Conservation (phyloP, 2,329 filamentous ascomycete genomes). For the Penicillium fuscoglaucum region DNA sequence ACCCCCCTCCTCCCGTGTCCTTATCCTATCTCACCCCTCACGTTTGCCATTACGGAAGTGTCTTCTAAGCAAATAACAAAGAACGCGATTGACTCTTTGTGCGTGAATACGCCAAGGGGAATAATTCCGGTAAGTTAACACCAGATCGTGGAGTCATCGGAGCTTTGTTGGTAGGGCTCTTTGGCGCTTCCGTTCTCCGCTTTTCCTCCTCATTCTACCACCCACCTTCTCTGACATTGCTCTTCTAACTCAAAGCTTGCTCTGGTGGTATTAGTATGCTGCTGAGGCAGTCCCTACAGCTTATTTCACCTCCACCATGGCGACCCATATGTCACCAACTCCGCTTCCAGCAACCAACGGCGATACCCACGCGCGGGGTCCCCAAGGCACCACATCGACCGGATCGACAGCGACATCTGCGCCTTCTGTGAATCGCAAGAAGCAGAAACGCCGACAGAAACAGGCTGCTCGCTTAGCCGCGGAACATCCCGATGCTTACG, state of each 20-base stretch:
- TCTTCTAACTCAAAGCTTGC: constrained; percentile 4
- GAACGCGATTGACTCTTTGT: constrained; percentile 13
- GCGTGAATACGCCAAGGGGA: constrained; percentile 14
- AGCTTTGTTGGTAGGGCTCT: constrained; percentile 31
- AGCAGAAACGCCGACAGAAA: constrained; percentile 89
- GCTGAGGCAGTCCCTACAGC: constrained; percentile 27
- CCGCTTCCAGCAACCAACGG: constrained; percentile 34
- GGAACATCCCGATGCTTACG: constrained; percentile 44
- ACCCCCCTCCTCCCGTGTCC: constrained; percentile 24
- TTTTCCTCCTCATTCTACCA: constrained; percentile 13
- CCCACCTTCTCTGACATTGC: constrained; percentile 10
- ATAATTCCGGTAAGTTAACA: constrained; percentile 20
- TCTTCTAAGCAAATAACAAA: constrained; percentile 13
- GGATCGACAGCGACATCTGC: constrained; percentile 14
- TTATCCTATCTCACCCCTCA: constrained; percentile 22
- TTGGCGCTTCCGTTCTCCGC: constrained; percentile 27
- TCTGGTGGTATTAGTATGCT: constrained; percentile 15
- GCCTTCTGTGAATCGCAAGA: constrained; percentile 75
- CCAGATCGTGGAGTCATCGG: constrained; percentile 23
- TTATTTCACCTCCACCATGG: constrained; percentile 30
- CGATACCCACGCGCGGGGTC: constrained; percentile 27
- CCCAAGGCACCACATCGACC: constrained; percentile 18
- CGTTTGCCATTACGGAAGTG: constrained; percentile 8
- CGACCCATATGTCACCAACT: constrained; percentile 28
- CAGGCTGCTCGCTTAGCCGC: constrained; percentile 70